Evolutionary conservation across 1,139 yeast species (phyloP), one percentile per base, ranked within the genome.

Genomic region (Suhomyces terraborum): DNA sequence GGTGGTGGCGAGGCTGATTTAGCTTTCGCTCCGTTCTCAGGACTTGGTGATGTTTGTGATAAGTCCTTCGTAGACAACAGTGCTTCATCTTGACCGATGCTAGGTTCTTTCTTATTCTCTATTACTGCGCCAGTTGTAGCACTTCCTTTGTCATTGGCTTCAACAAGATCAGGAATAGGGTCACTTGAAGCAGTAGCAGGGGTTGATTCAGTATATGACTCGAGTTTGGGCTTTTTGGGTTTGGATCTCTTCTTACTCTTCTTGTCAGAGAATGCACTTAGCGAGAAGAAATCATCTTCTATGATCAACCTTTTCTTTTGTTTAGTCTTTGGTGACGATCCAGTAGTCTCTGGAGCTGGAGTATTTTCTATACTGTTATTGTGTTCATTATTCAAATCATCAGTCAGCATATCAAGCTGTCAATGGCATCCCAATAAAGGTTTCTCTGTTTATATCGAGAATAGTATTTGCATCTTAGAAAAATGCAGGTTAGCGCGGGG

Each of bases 191-290:
- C 23, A 12, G 37, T 21, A 6, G 26, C 13, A 14, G 38, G 30
- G 9, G n/a, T 26, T 10, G 26, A 17, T n/a, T 13, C 20, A 19
- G 12, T 21, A 9, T n/a, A 12, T 2, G 29, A 4, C 7, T 5
- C 28, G 10, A 28, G 3, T 38, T 49, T 50, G 19, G 43, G 44
- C 37, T 46, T 51, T 46, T 58, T 56, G 25, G 36, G 35, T 37
- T 50, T 52, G 16, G 40, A 30, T 46, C 59, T 59, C 47, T 56
- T 62, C 45, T 54, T 56, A 37, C 49, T 54, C 32, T 47, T 51
- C 41, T 46, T 43, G 20, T 42, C 42, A 5, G 36, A 34, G 14
- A 41, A 41, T 12, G 47, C 34, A 13, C 50, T 39, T 21, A 52
- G 36, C 8, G 56, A 49, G 41, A 52, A 52, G 47, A 52, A 53